A percentile compares a stretch with the other conserved stretches of the same genome.
phyloP scores from a whole-genome alignment of 495 filamentous ascomycete species.

The Aspergillus haitiensis region DNA sequence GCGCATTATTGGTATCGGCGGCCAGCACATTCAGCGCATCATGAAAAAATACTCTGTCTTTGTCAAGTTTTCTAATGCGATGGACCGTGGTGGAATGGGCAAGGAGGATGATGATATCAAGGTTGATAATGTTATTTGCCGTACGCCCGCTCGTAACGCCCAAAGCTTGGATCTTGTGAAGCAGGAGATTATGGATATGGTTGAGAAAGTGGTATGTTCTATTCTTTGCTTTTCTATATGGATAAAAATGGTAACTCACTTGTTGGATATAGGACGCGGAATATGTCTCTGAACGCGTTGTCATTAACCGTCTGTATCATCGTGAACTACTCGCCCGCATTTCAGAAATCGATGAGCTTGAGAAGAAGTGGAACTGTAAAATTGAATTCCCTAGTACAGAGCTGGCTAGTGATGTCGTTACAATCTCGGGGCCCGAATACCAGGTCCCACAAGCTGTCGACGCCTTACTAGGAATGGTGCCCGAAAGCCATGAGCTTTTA shows the following conservation, averaged over 20 bases:
- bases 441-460: slow-evolving; percentile 95
- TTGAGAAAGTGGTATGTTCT: slow-evolving; percentile 77
- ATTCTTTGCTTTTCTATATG: neutral
- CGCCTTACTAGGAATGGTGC: slow-evolving; percentile 94
- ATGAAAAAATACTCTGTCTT: slow-evolving; percentile 99
- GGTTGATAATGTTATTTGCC: slow-evolving; percentile 98
- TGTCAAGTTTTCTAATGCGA: slow-evolving; percentile 99
- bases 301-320: slow-evolving; percentile 93
- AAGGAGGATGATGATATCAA: slow-evolving; percentile 97
- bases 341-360: slow-evolving; percentile 84
- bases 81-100: slow-evolving; percentile 93
- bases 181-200: slow-evolving; percentile 99
- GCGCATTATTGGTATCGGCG: slow-evolving; percentile 97
- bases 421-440: slow-evolving; percentile 93
- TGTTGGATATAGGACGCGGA: slow-evolving; percentile 69
- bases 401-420: slow-evolving; percentile 92
- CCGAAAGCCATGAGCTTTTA: slow-evolving; percentile 87
- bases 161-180: slow-evolving; percentile 96
- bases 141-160: slow-evolving; percentile 94
- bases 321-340: slow-evolving; percentile 87
- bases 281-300: slow-evolving; percentile 88
- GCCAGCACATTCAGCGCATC: slow-evolving; percentile 97
- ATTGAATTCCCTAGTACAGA: slow-evolving; percentile 96
- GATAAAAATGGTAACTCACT: slow-evolving; percentile 7
- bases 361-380: slow-evolving; percentile 99